Conservation (phyloP, 2,329 filamentous ascomycete genomes). For the Trichoderma sp. region DNA sequence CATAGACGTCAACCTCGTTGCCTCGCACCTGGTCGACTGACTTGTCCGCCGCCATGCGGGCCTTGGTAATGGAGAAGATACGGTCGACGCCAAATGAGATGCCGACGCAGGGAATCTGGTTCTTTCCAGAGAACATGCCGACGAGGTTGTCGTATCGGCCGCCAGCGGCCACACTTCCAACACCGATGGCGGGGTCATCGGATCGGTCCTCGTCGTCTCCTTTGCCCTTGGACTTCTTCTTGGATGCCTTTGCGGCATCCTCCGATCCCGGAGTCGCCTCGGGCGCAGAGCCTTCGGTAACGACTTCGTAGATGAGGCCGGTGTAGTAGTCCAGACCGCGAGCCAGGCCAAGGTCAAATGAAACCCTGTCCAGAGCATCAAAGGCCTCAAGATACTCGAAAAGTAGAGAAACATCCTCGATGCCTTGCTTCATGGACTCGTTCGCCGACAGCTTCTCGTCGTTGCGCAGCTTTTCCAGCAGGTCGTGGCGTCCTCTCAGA, state of each 20-base stretch:
- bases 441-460: conserved; percentile 72
- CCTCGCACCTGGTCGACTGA: conserved; percentile 63
- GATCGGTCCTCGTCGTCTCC: conserved; percentile 67
- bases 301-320: conserved; percentile 85
- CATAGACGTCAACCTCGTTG: conserved; percentile 84
- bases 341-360: conserved; percentile 87
- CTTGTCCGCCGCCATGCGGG: conserved; percentile 66
- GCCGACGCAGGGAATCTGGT: conserved; percentile 65
- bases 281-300: conserved; percentile 76
- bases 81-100: conserved; percentile 95
- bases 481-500: conserved; percentile 71
- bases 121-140: conserved; percentile 87
- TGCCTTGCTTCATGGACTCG: conserved; percentile 73
- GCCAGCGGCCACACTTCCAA: conserved; percentile 86
- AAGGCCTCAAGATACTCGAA: conserved; percentile 83
- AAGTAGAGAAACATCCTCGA: conserved; percentile 78
- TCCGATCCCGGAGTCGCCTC: conserved; percentile 42
- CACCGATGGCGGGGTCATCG: conserved; percentile 76
- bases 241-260: conserved; percentile 36
- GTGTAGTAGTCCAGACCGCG: conserved; percentile 94
- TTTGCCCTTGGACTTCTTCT: conserved; percentile 56
- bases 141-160: conserved; percentile 92
- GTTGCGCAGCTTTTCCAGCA: conserved; percentile 69
- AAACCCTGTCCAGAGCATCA: conserved; percentile 70
- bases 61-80: conserved; percentile 90